These are phyloP conservation scores for Malania oleifera DNA, from an alignment of 164 flowering plant genomes.

Conservation along the genomic window DNA sequence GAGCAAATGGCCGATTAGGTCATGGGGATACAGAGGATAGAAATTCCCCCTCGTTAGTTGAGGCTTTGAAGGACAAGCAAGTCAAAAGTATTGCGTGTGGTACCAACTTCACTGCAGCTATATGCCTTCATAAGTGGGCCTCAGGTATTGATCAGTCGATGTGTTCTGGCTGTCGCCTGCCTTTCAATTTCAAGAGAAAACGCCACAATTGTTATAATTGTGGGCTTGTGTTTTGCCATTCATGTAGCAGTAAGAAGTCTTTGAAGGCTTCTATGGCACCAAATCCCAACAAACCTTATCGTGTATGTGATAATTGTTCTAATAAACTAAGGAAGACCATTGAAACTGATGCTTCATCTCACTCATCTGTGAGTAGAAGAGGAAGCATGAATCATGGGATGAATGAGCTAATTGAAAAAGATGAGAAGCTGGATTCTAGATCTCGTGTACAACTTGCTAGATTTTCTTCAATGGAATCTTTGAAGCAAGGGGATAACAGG, in stretches of 20 bases:
- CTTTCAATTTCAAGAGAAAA: conserved; percentile 95
- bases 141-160: conserved; percentile 94
- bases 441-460: conserved; percentile 66
- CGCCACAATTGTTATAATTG: conserved; percentile 97
- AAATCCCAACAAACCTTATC: conserved; percentile 90
- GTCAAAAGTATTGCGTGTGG: conserved; percentile 98
- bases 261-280: conserved; percentile 98
- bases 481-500: conserved; percentile 61
- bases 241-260: conserved; percentile 95
- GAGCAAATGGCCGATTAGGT: conserved; percentile 93
- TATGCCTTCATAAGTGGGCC: conserved; percentile 95
- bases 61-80: conserved; percentile 92
- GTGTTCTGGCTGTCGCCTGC: conserved; percentile 96
- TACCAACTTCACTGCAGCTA: conserved; percentile 83
- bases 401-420: conserved; percentile 58
- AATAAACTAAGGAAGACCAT: conserved; percentile 64
- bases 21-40: conserved; percentile 92
- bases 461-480: conserved; percentile 76
- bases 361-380: conserved; percentile 61
- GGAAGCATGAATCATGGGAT: conserved; percentile 53
- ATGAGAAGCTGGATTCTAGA: conserved; percentile 63
- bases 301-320: conserved; percentile 91
- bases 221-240: conserved; percentile 95
- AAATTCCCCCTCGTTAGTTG: conserved; percentile 71
- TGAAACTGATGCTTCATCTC: conserved; percentile 67